A percentile compares a stretch with the other conserved stretches of the same genome.
Evolutionary conservation across 2,329 filamentous ascomycete species (phyloP).

Genomic region (Acrodontium crateriforme): DNA sequence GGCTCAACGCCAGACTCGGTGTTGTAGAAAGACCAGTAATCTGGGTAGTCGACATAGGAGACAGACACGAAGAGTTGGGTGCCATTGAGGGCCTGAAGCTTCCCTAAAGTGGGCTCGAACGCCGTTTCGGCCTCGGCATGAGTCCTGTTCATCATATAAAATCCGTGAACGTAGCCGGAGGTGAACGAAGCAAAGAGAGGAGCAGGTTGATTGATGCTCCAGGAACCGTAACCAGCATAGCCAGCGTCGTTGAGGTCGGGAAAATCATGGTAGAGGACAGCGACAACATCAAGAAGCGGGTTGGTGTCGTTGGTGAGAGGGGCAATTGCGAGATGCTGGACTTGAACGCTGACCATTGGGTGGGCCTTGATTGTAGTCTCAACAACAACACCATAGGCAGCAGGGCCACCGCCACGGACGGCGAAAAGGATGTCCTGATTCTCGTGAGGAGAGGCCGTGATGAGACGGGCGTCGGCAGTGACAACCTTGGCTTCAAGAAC

Average conservation of each 20-base stretch:
- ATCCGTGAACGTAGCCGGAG: conserved; percentile 15
- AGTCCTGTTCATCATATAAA: conserved; percentile 15
- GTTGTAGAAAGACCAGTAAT: conserved; percentile 15
- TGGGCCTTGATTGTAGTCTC: conserved; percentile 10
- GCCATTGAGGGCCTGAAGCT: conserved; percentile 11
- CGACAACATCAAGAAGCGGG: conserved; percentile 11
- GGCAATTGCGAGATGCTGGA: conserved; percentile 15
- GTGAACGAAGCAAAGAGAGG: conserved; percentile 15
- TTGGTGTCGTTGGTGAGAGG: conserved; percentile 9
- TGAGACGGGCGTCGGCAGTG: conserved; percentile 11
- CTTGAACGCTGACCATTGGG: conserved; percentile 6
- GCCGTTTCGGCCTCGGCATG: conserved; percentile 7
- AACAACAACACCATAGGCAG: conserved; percentile 27
- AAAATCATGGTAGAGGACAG: conserved; percentile 14
- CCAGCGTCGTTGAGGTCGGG: conserved; percentile 17
- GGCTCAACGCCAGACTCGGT: conserved; percentile 10
- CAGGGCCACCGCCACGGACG: conserved; percentile 38
- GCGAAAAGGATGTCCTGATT: conserved; percentile 40
- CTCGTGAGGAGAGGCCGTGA: conserved; percentile 21
- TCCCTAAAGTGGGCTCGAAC: conserved; percentile 10
- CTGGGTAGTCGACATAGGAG: conserved; percentile 14
- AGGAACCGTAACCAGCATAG: conserved; percentile 19
- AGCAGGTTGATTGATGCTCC: conserved; percentile 12
- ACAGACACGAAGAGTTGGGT: conserved; percentile 17
- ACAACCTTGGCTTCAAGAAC: conserved; percentile 11